Evolutionary conservation across 2,329 filamentous ascomycete species (phyloP).

Genomic region (Stagonosporopsis cucurbitacearum): DNA sequence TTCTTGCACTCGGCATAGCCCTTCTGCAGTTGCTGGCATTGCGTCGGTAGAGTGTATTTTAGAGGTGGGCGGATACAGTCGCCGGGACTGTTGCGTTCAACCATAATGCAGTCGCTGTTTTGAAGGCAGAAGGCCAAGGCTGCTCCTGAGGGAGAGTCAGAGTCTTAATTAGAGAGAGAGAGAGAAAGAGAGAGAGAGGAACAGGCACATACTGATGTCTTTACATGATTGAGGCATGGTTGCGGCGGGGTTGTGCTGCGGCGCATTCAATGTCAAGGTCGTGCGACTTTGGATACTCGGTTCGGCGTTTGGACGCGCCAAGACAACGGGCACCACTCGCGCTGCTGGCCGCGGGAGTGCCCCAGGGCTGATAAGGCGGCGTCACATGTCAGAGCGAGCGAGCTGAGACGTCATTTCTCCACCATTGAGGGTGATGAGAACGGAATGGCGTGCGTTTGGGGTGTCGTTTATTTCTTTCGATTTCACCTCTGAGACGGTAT

Average conservation of each 20-base stretch:
- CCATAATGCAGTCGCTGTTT: constrained; percentile 94
- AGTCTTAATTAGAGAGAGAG: background rate
- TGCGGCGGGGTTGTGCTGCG: constrained; percentile 7
- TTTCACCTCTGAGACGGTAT: background rate
- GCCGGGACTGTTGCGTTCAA: constrained; percentile 82
- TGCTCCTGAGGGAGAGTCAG: constrained; percentile 66
- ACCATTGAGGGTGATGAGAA: constrained; percentile 1
- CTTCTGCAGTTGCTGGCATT: constrained; percentile 91
- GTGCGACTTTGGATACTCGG: constrained; percentile 10
- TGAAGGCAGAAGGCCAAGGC: constrained; percentile 95
- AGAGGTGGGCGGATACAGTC: constrained; percentile 89
- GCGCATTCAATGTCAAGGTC: constrained; percentile 2
- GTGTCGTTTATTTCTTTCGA: background rate
- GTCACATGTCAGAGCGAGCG: constrained; percentile 30
- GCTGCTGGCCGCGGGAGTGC: constrained; percentile 1
- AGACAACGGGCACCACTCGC: background rate
- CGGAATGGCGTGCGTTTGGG: constrained; percentile 1
- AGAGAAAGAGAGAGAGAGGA: background rate
- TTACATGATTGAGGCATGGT: constrained; percentile 93
- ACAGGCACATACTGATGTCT: constrained; percentile 75
- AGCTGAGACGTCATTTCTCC: constrained; percentile 18
- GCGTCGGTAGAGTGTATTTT: constrained; percentile 78
- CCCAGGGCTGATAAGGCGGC: background rate
- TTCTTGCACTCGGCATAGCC: constrained; percentile 93
- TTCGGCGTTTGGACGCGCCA: constrained; percentile 18